These are phyloP conservation scores for Vanderwaltozyma tropicalis DNA, from an alignment of 805 yeast genomes.

Conservation along the genomic window DNA sequence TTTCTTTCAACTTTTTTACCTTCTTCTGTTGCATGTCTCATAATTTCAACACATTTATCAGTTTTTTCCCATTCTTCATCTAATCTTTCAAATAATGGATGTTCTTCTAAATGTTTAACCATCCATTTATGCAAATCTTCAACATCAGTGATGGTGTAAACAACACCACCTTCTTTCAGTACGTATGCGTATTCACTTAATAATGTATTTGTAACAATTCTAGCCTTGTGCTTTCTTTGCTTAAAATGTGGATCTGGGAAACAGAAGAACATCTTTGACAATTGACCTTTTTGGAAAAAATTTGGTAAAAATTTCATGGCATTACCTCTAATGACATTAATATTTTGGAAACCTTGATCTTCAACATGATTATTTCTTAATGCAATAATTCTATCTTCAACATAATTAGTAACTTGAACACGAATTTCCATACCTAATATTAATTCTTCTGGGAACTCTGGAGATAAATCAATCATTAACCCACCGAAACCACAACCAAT, in stretches of 20 bases:
- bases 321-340: constrained; percentile 84
- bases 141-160: constrained; percentile 94
- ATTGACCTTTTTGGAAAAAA: constrained; percentile 73
- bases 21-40: constrained; percentile 93
- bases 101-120: constrained; percentile 83
- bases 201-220: constrained; percentile 85
- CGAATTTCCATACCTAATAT: constrained; percentile 95
- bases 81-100: constrained; percentile 82
- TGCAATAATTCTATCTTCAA: constrained; percentile 89
- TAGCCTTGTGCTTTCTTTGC: constrained; percentile 92
- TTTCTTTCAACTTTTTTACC: constrained; percentile 94
- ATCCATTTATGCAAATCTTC: constrained; percentile 91
- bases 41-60: constrained; percentile 75
- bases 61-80: constrained; percentile 64
- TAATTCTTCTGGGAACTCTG: constrained; percentile 60
- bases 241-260: constrained; percentile 99
- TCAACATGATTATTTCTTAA: constrained; percentile 41
- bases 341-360: constrained; percentile 53
- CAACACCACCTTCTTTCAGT: constrained; percentile 72
- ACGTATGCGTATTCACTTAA: constrained; percentile 89
- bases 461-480: constrained; percentile 65
- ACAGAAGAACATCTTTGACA: constrained; percentile 90
- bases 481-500: constrained; percentile 99
- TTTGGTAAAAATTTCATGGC: constrained; percentile 97
- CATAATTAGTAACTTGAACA: constrained; percentile 94